Evolutionary conservation across 768 basidiomycete genomes (phyloP).

Genomic region (Trametes gibbosa): DNA sequence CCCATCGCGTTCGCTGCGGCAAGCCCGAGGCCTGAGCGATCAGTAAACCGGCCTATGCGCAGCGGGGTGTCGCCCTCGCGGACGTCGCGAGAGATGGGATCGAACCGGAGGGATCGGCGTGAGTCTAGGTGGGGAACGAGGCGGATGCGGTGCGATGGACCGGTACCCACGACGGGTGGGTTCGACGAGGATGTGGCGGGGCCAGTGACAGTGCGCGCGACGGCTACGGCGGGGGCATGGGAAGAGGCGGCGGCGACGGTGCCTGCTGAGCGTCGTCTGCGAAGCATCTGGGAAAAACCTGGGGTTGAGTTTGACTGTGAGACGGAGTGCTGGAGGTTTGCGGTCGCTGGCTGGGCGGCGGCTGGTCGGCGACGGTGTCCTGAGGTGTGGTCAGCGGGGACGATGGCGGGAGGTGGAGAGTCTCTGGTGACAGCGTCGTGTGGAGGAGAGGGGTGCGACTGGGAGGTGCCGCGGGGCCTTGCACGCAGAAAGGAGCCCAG

Average conservation of each 20-base stretch:
- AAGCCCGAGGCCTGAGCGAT: slow-evolving; percentile 67
- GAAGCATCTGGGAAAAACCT: slow-evolving; percentile 61
- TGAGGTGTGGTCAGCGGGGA: slow-evolving; percentile 30
- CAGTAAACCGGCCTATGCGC: slow-evolving; percentile 93
- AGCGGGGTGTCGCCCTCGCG: slow-evolving; percentile 64
- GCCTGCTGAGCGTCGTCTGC: slow-evolving; percentile 64
- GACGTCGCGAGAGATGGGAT: slow-evolving; percentile 87
- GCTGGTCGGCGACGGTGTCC: slow-evolving; percentile 42
- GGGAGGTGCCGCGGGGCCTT: slow-evolving; percentile 64
- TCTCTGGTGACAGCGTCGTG: slow-evolving; percentile 39
- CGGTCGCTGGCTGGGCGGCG: slow-evolving; percentile 25
- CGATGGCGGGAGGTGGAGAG: slow-evolving; percentile 44
- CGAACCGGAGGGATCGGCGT: slow-evolving; percentile 85
- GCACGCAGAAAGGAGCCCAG: slow-evolving; percentile 71
- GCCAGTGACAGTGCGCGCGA: slow-evolving; percentile 22
- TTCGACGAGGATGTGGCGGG: slow-evolving; percentile 20
- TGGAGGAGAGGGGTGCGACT: slow-evolving; percentile 46
- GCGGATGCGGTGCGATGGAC: slow-evolving; percentile 69
- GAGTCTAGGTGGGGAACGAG: slow-evolving; percentile 95
- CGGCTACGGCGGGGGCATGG: slow-evolving; percentile 27
- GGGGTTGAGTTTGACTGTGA: slow-evolving; percentile 35
- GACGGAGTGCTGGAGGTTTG: slow-evolving; percentile 37
- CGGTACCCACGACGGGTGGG: slow-evolving; percentile 16
- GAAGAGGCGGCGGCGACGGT: slow-evolving; percentile 38
- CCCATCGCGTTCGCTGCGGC: slow-evolving; percentile 65